These are phyloP conservation scores for Malassezia dermatis DNA, from an alignment of 1,284 basidiomycete species.

Conservation along the genomic window DNA sequence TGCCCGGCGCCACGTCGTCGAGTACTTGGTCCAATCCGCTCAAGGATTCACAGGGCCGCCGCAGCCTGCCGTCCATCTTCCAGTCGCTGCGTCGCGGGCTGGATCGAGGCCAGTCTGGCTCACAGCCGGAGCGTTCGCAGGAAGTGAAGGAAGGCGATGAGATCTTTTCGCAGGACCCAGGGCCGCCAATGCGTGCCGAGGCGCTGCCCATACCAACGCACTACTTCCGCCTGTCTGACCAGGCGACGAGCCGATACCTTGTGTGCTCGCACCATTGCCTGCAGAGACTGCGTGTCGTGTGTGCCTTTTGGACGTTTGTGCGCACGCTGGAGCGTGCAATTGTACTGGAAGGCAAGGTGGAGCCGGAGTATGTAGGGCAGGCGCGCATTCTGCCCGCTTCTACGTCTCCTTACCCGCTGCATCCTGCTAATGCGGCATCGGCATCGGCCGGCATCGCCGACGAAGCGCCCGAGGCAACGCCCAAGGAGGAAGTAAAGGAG, in stretches of 20 bases:
- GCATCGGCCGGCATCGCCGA: no score
- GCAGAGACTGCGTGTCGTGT: constrained; percentile 33
- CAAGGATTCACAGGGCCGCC: not conserved
- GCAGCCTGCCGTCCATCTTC: constrained; percentile 10
- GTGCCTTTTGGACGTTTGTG: constrained; percentile 43
- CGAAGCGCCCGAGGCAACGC: no score
- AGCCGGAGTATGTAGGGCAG: constrained; percentile 20
- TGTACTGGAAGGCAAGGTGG: constrained; percentile 41
- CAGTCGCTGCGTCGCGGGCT: constrained; percentile 10
- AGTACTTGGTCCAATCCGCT: not conserved
- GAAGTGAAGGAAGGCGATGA: constrained; percentile 3
- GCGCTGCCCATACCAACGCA: constrained; percentile 39
- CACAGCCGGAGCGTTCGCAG: not conserved
- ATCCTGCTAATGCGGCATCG: no score
- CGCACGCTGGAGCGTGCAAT: constrained; percentile 41
- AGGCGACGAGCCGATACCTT: constrained; percentile 31
- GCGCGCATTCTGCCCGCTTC: not conserved
- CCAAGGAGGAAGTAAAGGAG: not conserved
- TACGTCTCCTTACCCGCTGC: no score
- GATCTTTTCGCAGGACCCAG: not conserved
- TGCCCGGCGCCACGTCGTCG: not conserved
- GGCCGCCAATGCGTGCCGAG: not conserved
- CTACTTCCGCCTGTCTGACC: constrained; percentile 42
- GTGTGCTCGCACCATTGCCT: constrained; percentile 45
- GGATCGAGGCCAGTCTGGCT: not conserved